Conservation (phyloP, 768 basidiomycete genomes). For the Hemileccinum rubropunctum region DNA sequence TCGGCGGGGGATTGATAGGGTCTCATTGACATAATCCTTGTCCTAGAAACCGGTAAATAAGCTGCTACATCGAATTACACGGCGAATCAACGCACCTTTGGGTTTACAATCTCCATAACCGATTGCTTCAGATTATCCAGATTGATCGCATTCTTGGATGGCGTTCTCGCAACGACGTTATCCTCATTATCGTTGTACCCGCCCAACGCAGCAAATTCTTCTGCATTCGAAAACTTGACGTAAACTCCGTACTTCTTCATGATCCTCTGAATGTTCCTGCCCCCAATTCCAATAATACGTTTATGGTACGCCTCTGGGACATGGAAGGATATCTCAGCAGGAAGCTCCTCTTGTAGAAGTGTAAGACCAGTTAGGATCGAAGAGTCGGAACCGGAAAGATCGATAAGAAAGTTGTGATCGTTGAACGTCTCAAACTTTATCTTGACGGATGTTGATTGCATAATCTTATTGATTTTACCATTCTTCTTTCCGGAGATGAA, state of each 20-base stretch:
- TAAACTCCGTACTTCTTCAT: constrained; percentile 99
- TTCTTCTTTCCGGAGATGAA: constrained; percentile 99
- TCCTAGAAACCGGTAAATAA: constrained; percentile 50
- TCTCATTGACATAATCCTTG: constrained; percentile 94
- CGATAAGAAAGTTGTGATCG: constrained; percentile 92
- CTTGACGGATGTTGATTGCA: constrained; percentile 95
- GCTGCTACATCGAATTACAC: background rate
- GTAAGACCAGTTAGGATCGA: constrained; percentile 85
- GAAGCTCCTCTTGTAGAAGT: constrained; percentile 94
- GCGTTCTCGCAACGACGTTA: constrained; percentile 97
- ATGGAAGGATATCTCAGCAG: constrained; percentile 97
- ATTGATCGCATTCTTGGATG: constrained; percentile 95
- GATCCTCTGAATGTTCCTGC: constrained; percentile 96
- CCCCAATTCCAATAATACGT: constrained; percentile 97
- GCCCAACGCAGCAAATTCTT: constrained; percentile 92
- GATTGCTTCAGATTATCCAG: constrained; percentile 92
- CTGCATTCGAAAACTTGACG: constrained; percentile 98
- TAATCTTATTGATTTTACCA: constrained; percentile 99
- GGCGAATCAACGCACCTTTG: constrained; percentile 61
- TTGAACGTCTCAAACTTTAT: constrained; percentile 99
- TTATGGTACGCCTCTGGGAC: constrained; percentile 98
- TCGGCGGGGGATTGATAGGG: constrained; percentile 87
- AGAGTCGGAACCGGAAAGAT: constrained; percentile 81
- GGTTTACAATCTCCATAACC: constrained; percentile 96
- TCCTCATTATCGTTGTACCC: constrained; percentile 98